Conservation (phyloP, 805 yeast species). For the Ogataea ramenticola region DNA sequence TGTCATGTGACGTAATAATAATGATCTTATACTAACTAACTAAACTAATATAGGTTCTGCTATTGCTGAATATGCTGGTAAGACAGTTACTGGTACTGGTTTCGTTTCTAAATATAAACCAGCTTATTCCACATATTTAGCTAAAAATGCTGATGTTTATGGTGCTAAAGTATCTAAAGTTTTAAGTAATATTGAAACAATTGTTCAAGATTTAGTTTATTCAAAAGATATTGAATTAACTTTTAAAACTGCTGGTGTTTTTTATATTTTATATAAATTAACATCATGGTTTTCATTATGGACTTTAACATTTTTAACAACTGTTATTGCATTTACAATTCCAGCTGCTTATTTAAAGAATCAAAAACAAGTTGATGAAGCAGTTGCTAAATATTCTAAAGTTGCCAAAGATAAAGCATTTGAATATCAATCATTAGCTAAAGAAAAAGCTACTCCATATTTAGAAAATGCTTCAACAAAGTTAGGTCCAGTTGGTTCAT, state of each 20-base stretch:
- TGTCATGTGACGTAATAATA: background rate
- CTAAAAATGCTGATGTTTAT: conserved; percentile 20
- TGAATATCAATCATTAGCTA: conserved; percentile 31
- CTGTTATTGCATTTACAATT: conserved; percentile 58
- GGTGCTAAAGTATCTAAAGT: conserved; percentile 29
- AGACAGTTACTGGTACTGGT: conserved; percentile 69
- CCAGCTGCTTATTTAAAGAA: conserved; percentile 71
- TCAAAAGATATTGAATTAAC: conserved; percentile 69
- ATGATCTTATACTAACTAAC: conserved; percentile 3
- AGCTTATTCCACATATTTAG: conserved; percentile 28
- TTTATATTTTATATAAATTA: conserved; percentile 62
- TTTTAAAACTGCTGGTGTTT: conserved; percentile 58
- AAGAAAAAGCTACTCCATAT: conserved; percentile 46
- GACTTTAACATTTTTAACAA: conserved; percentile 51
- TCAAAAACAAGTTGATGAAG: conserved; percentile 71
- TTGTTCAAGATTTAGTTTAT: conserved; percentile 49
- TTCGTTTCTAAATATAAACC: conserved; percentile 73
- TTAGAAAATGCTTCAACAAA: conserved; percentile 48
- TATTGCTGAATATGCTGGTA: conserved; percentile 70
- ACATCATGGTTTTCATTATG: conserved; percentile 72
- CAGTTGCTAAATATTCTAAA: conserved; percentile 38
- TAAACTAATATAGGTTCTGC: conserved; percentile 40
- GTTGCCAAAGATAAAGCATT: conserved; percentile 45
- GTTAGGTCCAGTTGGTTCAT: conserved; percentile 60
- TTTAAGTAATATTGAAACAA: conserved; percentile 44